Conservation (phyloP, 164 flowering plant genomes). For the Sedum album region DNA sequence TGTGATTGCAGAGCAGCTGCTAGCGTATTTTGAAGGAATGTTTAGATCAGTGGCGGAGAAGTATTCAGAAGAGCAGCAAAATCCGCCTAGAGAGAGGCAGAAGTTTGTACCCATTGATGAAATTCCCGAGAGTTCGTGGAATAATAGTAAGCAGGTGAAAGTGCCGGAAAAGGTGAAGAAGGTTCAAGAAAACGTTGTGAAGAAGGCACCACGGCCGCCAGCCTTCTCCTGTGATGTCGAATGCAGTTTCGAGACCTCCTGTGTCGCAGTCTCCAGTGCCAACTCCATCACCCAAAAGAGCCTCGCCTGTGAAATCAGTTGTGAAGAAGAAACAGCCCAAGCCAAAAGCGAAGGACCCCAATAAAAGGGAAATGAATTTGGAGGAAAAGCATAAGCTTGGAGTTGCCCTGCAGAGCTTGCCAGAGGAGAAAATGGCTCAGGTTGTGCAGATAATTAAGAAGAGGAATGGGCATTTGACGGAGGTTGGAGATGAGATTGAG, state of each 20-base stretch:
- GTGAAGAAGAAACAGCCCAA: constrained; percentile 38
- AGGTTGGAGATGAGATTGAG: constrained; percentile 76
- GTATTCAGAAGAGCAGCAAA: constrained; percentile 4
- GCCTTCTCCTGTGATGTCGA: constrained; percentile 10
- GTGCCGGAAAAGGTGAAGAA: constrained; percentile 15
- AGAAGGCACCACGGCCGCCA: constrained; percentile 9
- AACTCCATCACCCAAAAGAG: constrained; percentile 19
- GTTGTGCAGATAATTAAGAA: constrained; percentile 48
- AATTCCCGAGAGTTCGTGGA: constrained; percentile 26
- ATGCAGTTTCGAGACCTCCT: constrained; percentile 3
- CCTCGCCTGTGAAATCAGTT: constrained; percentile 20
- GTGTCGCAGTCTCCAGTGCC: constrained; percentile 18
- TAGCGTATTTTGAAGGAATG: constrained; percentile 25
- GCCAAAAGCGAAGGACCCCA: constrained; percentile 61
- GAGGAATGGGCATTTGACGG: constrained; percentile 35
- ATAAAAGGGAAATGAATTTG: constrained; percentile 56
- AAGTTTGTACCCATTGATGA: constrained; percentile 12
- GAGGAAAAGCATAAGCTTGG: constrained; percentile 62
- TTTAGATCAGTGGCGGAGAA: constrained; percentile 20
- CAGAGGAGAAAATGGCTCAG: constrained; percentile 59
- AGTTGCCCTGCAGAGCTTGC: constrained; percentile 51
- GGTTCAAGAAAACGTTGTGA: background rate
- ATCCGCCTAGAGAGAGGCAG: background rate
- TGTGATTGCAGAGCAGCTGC: constrained; percentile 36
- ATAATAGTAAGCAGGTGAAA: constrained; percentile 10